Base-by-base conservation (phyloP, 2,329 filamentous ascomycete species). In the Rugonectria rugulosa region DNA sequence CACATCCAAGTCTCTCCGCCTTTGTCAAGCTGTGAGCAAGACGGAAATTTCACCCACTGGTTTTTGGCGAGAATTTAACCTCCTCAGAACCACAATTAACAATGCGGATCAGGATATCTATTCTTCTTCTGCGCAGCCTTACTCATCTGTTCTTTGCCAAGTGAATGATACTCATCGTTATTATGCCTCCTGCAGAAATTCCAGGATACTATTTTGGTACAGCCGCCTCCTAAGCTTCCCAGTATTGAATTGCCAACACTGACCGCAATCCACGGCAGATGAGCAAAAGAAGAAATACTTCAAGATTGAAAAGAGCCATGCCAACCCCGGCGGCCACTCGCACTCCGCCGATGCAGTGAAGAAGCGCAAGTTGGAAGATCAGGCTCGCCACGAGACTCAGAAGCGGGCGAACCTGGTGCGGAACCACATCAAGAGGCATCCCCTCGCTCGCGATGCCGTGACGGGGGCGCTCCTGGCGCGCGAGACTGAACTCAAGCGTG, bases 241-340 rank as follows among this genome's bases (percentile, higher is more conserved):
- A n/a, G n/a, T n/a, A n/a, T n/a, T n/a, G n/a, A n/a, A n/a, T n/a
- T n/a, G n/a, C n/a, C n/a, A n/a, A n/a, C n/a, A n/a, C n/a, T n/a
- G n/a, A n/a, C n/a, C n/a, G 5, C 31, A 3, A 50, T 49, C 59
- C 1, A 15, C 6, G 26, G 7, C 48, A 86, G 84, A 87, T 57
- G 46, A 71, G 12, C 79, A 79, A 37, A 89, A 85, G 70, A 81
- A 80, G 31, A 88, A 84, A 60, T 91, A 90, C 66, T 91, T 90
- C 72, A 87, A 85, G 64, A 82, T 90, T 44, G 83, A 88, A 67
- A 81, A 79, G 40, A 77, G 82, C 32, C 78, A 81, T 50, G 78
- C 78, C 14, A 83, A 84, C 1, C 79, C 84, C 0, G 60, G 74
- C 2, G 72, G 70, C 7, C 76, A 81, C 0, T 72, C 78, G 14